These are phyloP conservation scores for Pythium volutum DNA, from an alignment of 352 stramenopile genomes.

Conservation along the genomic window DNA sequence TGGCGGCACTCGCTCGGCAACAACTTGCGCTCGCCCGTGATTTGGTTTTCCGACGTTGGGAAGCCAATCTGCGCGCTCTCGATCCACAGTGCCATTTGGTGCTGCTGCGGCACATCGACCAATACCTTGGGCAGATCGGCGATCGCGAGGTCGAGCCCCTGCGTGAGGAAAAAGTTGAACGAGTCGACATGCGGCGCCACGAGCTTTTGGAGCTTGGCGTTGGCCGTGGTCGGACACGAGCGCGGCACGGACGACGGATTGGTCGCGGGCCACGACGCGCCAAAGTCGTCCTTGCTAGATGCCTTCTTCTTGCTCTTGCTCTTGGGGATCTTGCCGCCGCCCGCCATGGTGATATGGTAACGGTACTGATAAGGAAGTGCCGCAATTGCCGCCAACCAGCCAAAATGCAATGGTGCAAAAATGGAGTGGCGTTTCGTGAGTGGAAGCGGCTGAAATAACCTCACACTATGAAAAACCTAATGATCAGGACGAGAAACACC, in stretches of 20 bases:
- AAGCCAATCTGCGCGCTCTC: conserved; percentile 95
- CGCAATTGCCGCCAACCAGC: conserved; percentile 4
- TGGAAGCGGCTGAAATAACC: conserved; percentile 24
- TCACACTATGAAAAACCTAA: background rate
- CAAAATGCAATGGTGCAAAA: conserved; percentile 17
- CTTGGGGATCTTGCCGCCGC: conserved; percentile 43
- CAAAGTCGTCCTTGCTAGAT: conserved; percentile 33
- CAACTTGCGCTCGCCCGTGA: conserved; percentile 83
- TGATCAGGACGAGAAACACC: background rate
- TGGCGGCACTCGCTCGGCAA: conserved; percentile 96
- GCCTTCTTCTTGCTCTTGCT: no score
- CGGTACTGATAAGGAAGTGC: conserved; percentile 1
- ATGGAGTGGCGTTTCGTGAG: conserved; percentile 14
- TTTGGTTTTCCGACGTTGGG: conserved; percentile 79
- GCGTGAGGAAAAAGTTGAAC: conserved; percentile 98
- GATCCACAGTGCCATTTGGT: conserved; percentile 85
- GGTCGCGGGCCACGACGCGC: conserved; percentile 71
- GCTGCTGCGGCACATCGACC: conserved; percentile 87
- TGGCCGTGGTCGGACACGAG: conserved; percentile 68
- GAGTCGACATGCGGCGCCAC: conserved; percentile 97
- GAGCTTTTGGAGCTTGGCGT: conserved; percentile 87
- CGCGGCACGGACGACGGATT: conserved; percentile 78
- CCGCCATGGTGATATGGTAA: conserved; percentile 40
- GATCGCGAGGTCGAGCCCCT: conserved; percentile 93
- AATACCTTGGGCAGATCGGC: conserved; percentile 89